Conservation (phyloP, 768 basidiomycete genomes). For the Tulasnella sp. region DNA sequence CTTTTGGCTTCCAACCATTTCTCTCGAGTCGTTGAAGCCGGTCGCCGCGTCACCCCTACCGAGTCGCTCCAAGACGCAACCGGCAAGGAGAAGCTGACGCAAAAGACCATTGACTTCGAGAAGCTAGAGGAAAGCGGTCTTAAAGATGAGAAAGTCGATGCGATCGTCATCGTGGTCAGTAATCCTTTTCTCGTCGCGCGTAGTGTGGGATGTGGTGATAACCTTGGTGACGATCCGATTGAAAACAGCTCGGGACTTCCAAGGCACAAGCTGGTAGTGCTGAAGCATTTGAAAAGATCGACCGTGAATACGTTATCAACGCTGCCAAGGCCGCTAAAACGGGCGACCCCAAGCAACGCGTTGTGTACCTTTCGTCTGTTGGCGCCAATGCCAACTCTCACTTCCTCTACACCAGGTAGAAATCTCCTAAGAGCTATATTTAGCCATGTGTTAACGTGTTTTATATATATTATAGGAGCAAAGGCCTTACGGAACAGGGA, state of each 20-base stretch:
- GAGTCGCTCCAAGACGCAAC: conserved; percentile 39
- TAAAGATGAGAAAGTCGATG: conserved; percentile 62
- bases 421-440: not conserved
- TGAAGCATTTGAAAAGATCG: conserved; percentile 69
- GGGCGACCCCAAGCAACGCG: conserved; percentile 48
- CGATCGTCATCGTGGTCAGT: conserved; percentile 59
- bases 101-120: conserved; percentile 67
- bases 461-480: conserved; percentile 48
- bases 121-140: conserved; percentile 53
- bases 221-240: too few species aligned
- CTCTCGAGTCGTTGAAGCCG: conserved; percentile 63
- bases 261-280: conserved; percentile 57
- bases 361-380: conserved; percentile 58
- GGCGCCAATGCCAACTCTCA: conserved; percentile 51
- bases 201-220: not conserved
- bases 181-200: conserved; percentile 38
- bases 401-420: conserved; percentile 52
- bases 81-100: conserved; percentile 57
- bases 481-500: conserved; percentile 68
- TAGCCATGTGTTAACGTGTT: not conserved
- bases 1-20: conserved; percentile 57
- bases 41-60: conserved; percentile 54
- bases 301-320: conserved; percentile 69
- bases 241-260: conserved; percentile 55
- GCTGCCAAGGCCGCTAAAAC: conserved; percentile 63